Evolutionary conservation across 164 flowering plant genomes (phyloP), one percentile per base, ranked within the genome.

Genomic region (Piper longum): DNA sequence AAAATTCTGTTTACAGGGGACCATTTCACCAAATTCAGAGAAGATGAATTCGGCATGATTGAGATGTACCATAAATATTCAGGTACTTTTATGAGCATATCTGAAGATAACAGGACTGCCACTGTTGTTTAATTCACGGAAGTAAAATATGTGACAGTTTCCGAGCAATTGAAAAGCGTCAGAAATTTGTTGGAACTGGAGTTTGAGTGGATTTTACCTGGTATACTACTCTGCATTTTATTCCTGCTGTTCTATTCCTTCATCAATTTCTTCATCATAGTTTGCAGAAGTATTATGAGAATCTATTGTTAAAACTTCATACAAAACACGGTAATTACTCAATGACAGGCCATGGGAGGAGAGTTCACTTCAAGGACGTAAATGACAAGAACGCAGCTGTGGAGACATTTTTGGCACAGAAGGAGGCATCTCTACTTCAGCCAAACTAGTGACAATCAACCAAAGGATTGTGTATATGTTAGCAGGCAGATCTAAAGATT

Each of bases 1-100:
- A 74, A 78, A 73, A 64, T 71, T 55, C 69, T 83, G 18, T 83
- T 81, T 66, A 60, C 79, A 9, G 87, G 87, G 8, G 87, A 83
- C 62, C 87, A 83, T 67, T 44, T 83, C 54, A 60, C 54, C 18
- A 44, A 16, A 5, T 61, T 66, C 71, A 39, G 65, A 4, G 76
- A 66, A 43, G 41, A 60, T 72, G 76, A 66, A n/a, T 54, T 79
- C 57, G 67, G 62, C 62, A 81, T 83, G 41, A 11, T 13, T 6
- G 81, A 79, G 56, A 54, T 39, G 42, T 83, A 78, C 72, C 81
- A 81, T 64, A 57, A 59, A 40, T 64, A 40, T 70, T 81, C 87
- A 75, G 78, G 82, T 83, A 70, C 39, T 18, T 11, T n/a, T 45
- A 4, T 56, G 61, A 41, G 4, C 7, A 41, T 56, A 41, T 8